Evolutionary conservation across 1,284 basidiomycete species (phyloP).

Genomic region (Ceratobasidium sp.): DNA sequence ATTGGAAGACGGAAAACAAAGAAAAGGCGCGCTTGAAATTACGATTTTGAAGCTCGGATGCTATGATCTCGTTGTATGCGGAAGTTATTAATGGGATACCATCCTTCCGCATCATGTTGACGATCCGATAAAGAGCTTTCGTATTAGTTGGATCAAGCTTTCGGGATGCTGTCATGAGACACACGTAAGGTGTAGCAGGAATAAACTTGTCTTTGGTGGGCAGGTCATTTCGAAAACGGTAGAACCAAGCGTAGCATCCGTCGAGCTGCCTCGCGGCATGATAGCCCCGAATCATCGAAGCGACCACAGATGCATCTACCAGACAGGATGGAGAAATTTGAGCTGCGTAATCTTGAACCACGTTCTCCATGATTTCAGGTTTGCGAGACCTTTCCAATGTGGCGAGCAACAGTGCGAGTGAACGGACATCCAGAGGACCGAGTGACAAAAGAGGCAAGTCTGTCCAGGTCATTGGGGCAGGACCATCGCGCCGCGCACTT

Average conservation of each 20-base stretch:
- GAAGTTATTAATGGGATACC: neutral
- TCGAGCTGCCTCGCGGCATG: conserved; percentile 30
- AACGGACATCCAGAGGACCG: neutral
- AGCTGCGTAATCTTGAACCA: conserved; percentile 13
- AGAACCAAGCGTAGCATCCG: conserved; percentile 39
- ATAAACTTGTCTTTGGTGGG: neutral
- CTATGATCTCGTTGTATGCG: conserved; percentile 31
- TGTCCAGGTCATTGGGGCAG: neutral
- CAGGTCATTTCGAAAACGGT: conserved; percentile 10
- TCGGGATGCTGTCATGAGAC: conserved; percentile 34
- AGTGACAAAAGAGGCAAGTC: neutral
- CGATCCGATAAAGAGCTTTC: conserved; percentile 28
- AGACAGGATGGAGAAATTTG: conserved; percentile 30
- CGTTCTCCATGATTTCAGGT: conserved; percentile 38
- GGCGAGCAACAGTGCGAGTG: conserved; percentile 12
- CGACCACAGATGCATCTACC: conserved; percentile 22
- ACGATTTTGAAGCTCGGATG: conserved; percentile 26
- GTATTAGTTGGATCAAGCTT: conserved; percentile 35
- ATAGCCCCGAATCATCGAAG: conserved; percentile 41
- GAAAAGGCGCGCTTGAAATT: conserved; percentile 25
- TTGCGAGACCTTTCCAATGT: conserved; percentile 7
- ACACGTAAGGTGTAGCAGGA: conserved; percentile 30
- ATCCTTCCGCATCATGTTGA: conserved; percentile 29
- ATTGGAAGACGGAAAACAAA: conserved; percentile 3
- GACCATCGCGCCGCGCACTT: neutral